These are phyloP conservation scores for Lathyrus tuberosus DNA, from an alignment of 306 rosid species.

Conservation along the genomic window DNA sequence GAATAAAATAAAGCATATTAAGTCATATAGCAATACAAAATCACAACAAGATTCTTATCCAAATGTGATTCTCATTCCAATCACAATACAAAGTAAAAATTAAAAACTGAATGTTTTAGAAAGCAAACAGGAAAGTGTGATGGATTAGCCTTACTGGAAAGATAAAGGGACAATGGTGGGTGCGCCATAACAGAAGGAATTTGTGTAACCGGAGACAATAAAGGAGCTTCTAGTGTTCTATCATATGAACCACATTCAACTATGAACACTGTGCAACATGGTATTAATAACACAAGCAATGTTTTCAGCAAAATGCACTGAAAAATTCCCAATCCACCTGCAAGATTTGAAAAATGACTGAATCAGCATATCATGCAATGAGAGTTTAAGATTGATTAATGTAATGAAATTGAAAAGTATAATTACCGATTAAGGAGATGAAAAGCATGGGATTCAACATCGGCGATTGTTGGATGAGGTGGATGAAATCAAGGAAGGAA, in stretches of 20 bases:
- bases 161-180: constrained; percentile 38
- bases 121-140: background rate
- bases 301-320: constrained; percentile 17
- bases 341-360: background rate
- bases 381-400: background rate
- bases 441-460: constrained; percentile 12
- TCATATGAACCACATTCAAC: constrained; percentile 28
- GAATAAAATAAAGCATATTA: constrained; percentile 18
- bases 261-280: constrained; percentile 12
- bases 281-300: constrained; percentile 14
- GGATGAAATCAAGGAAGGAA: constrained; percentile 8
- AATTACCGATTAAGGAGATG: constrained; percentile 20
- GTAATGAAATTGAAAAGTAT: constrained; percentile 4
- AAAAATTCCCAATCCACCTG: constrained; percentile 21
- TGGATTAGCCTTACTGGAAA: constrained; percentile 31
- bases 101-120: background rate
- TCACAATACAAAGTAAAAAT: too few species aligned
- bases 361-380: background rate
- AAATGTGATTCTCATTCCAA: too few species aligned
- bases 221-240: constrained; percentile 15
- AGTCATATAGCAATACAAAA: background rate
- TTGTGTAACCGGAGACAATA: background rate
- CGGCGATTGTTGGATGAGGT: constrained; percentile 16
- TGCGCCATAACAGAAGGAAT: constrained; percentile 35
- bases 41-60: background rate